phyloP scores from a whole-genome alignment of 2,329 filamentous ascomycete genomes.

The Colletotrichum spinosum region DNA sequence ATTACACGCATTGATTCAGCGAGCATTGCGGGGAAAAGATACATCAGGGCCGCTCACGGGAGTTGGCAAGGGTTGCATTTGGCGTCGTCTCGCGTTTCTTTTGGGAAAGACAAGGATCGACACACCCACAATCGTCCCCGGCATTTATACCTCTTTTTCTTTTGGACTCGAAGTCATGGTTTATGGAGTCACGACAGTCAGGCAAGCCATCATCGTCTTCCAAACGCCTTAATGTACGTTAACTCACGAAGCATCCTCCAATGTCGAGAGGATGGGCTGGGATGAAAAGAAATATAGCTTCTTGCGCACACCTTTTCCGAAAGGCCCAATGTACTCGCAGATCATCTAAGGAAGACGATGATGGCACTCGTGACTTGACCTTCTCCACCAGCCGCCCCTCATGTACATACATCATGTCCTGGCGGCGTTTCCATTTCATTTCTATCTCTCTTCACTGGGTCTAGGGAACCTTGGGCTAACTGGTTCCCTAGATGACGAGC shows the following conservation, averaged over 20 bases:
- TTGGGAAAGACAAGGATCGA: conserved; percentile 37
- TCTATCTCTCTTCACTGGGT: background rate
- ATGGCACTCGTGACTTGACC: conserved; percentile 68
- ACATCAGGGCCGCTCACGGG: conserved; percentile 37
- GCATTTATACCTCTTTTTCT: conserved; percentile 38
- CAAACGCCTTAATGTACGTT: conserved; percentile 73
- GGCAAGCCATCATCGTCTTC: conserved; percentile 80
- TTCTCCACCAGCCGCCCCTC: conserved; percentile 39
- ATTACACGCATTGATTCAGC: conserved; percentile 49
- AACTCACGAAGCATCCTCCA: conserved; percentile 57
- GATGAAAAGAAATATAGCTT: conserved; percentile 61
- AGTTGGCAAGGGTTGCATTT: conserved; percentile 46
- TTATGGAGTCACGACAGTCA: conserved; percentile 58
- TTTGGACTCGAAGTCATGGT: conserved; percentile 46
- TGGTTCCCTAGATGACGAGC: conserved; percentile 68
- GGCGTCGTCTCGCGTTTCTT: conserved; percentile 38
- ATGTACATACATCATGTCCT: conserved; percentile 56
- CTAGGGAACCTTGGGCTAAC: conserved; percentile 53
- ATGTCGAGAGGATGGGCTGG: conserved; percentile 47
- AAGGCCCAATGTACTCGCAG: conserved; percentile 39
- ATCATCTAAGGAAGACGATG: conserved; percentile 68
- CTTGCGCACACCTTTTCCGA: conserved; percentile 49
- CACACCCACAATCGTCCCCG: conserved; percentile 36
- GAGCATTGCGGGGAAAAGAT: conserved; percentile 52
- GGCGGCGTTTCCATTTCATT: conserved; percentile 40